Percentiles rank a stretch among this genome's conserved stretches.
Evolutionary conservation across 2,329 filamentous ascomycete species (phyloP).

Genomic region (Oidium heveae): DNA sequence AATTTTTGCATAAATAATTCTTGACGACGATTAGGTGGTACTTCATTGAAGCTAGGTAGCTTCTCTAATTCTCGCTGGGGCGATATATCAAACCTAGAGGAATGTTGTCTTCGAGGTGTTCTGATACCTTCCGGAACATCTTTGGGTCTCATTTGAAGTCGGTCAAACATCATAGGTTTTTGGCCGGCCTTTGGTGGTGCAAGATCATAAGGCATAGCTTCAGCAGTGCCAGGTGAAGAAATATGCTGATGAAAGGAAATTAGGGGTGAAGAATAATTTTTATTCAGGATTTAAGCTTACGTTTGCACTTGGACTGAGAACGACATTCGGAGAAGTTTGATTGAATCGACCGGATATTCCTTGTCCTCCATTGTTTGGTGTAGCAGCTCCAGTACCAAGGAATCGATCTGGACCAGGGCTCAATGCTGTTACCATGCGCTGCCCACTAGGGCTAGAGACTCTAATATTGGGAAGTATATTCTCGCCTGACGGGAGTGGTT

Average conservation of each 20-base stretch:
- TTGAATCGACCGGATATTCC: conserved; percentile 38
- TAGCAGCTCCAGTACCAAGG: conserved; percentile 15
- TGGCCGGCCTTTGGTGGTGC: conserved; percentile 68
- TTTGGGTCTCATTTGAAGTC: conserved; percentile 79
- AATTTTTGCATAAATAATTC: conserved; percentile 99
- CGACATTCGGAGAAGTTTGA: conserved; percentile 56
- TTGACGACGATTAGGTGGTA: conserved; percentile 78
- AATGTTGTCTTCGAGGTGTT: conserved; percentile 90
- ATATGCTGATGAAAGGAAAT: conserved; percentile 35
- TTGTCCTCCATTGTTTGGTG: conserved; percentile 20
- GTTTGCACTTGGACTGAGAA: conserved; percentile 84
- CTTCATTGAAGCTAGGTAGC: conserved; percentile 90
- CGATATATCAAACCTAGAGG: conserved; percentile 92
- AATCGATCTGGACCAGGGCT: conserved; percentile 19
- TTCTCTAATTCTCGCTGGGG: conserved; percentile 93
- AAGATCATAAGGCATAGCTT: conserved; percentile 95
- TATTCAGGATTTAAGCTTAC: conserved; percentile 25
- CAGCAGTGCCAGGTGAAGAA: conserved; percentile 73
- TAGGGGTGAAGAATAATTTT: background rate
- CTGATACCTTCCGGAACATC: conserved; percentile 88
- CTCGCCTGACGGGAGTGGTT: conserved; percentile 40
- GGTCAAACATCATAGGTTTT: conserved; percentile 73
- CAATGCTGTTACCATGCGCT: conserved; percentile 12
- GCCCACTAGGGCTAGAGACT: conserved; percentile 6
- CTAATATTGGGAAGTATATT: conserved; percentile 9